phyloP scores from a whole-genome alignment of 257 asterid genomes.

The Fraxinus anomala region DNA sequence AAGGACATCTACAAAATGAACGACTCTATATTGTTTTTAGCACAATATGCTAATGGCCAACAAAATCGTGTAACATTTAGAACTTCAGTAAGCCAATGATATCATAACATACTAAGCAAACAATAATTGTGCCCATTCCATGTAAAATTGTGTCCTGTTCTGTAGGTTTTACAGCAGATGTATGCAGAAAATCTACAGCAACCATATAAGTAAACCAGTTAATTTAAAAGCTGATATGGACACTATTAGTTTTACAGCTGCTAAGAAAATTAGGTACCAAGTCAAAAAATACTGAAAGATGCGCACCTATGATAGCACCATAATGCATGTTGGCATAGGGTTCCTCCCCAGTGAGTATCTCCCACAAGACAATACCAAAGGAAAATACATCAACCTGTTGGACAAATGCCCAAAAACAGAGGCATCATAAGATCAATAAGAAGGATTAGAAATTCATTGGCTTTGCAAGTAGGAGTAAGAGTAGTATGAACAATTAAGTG shows the following conservation, averaged over 20 bases:
- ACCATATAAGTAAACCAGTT: not conserved
- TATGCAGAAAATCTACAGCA: not conserved
- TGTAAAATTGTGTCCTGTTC: not conserved
- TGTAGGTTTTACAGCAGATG: not conserved
- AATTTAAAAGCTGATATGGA: not conserved
- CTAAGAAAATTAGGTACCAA: not conserved
- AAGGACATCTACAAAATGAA: too few species aligned
- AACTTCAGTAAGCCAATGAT: too few species aligned
- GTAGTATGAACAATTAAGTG: constrained; percentile 9
- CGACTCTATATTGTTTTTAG: too few species aligned
- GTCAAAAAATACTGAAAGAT: not conserved
- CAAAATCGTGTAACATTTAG: too few species aligned
- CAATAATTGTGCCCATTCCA: not conserved
- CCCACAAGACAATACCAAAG: constrained; percentile 95
- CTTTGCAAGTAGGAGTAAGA: constrained; percentile 1
- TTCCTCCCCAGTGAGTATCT: constrained; percentile 97
- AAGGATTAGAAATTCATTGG: constrained; percentile 17
- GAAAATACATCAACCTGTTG: constrained; percentile 91
- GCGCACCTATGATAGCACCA: constrained; percentile 83
- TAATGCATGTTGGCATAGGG: constrained; percentile 97
- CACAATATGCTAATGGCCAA: too few species aligned
- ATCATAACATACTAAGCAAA: not conserved
- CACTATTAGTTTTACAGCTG: not conserved
- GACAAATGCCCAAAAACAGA: constrained; percentile 3
- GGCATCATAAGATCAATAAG: constrained; percentile 4